phyloP scores from a whole-genome alignment of 805 yeast species.

The Starmerella davenportii region DNA sequence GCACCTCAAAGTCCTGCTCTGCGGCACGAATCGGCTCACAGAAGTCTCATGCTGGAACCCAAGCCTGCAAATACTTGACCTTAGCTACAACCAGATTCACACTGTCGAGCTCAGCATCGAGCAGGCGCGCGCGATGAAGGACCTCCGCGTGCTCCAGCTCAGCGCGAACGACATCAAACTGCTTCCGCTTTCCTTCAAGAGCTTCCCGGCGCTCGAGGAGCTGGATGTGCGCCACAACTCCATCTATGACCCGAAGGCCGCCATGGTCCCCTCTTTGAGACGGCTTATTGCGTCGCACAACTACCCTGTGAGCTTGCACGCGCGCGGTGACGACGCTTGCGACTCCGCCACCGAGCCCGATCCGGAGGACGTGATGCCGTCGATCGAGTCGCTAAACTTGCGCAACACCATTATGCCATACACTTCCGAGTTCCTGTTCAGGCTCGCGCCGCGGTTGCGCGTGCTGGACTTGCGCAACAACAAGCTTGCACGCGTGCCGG shows the following conservation, averaged over 20 bases:
- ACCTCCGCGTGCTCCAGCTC: conserved; percentile 50
- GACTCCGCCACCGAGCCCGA: not conserved
- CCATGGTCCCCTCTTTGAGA: conserved; percentile 17
- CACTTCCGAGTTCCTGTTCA: conserved; percentile 45
- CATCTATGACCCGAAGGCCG: conserved; percentile 25
- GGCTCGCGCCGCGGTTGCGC: conserved; percentile 46
- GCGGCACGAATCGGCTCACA: conserved; percentile 25
- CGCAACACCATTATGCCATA: conserved; percentile 69
- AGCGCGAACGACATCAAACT: conserved; percentile 56
- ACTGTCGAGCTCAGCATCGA: conserved; percentile 6
- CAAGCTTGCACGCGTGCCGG: conserved; percentile 60
- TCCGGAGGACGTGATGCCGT: conserved; percentile 1
- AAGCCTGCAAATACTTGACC: conserved; percentile 40
- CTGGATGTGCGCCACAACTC: conserved; percentile 55
- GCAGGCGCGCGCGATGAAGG: conserved; percentile 42
- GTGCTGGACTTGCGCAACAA: conserved; percentile 63
- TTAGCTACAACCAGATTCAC: conserved; percentile 57
- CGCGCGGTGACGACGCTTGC: not conserved
- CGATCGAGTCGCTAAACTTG: conserved; percentile 37
- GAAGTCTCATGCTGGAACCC: conserved; percentile 36
- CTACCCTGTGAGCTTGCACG: conserved; percentile 4
- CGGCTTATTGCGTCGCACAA: conserved; percentile 18
- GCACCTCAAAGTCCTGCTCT: conserved; percentile 6
- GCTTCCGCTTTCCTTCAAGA: conserved; percentile 45
- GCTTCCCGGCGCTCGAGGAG: conserved; percentile 42